phyloP scores from a whole-genome alignment of 163 green algal genomes.

The Volvox carteri region DNA sequence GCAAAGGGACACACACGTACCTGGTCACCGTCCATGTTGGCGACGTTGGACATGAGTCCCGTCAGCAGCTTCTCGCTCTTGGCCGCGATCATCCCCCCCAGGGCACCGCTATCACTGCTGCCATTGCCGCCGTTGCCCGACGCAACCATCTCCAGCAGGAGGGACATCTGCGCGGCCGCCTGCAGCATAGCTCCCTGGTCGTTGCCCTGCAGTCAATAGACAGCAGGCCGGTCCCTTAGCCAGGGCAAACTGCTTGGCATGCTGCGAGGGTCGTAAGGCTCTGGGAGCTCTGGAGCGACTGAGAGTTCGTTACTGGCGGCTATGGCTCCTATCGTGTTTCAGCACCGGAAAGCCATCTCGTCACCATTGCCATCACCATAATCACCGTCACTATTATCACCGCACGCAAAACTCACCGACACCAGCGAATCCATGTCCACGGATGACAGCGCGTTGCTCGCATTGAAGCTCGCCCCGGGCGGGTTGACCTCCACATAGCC shows the following conservation, averaged over 20 bases:
- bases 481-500: neutral
- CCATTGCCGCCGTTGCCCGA: neutral
- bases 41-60: neutral
- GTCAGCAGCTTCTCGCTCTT: neutral
- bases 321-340: neutral
- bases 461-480: neutral
- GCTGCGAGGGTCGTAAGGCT: too few relatives aligned
- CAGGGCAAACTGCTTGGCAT: too few relatives aligned
- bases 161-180: neutral
- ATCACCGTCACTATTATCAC: neutral
- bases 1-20: too few relatives aligned
- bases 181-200: conserved; percentile 2
- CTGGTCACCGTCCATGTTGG: neutral
- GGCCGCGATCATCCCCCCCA: neutral
- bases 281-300: too few relatives aligned
- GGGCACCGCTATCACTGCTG: neutral
- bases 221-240: too few relatives aligned
- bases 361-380: neutral
- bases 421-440: neutral
- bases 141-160: neutral
- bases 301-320: neutral
- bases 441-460: neutral
- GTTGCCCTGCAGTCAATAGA: conserved; percentile 2
- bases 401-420: neutral
- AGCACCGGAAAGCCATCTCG: neutral